A percentile compares a stretch with the other conserved stretches of the same genome.
These are phyloP conservation scores for Mycena citricolor DNA, from an alignment of 1,284 basidiomycete genomes.

Conservation along the genomic window DNA sequence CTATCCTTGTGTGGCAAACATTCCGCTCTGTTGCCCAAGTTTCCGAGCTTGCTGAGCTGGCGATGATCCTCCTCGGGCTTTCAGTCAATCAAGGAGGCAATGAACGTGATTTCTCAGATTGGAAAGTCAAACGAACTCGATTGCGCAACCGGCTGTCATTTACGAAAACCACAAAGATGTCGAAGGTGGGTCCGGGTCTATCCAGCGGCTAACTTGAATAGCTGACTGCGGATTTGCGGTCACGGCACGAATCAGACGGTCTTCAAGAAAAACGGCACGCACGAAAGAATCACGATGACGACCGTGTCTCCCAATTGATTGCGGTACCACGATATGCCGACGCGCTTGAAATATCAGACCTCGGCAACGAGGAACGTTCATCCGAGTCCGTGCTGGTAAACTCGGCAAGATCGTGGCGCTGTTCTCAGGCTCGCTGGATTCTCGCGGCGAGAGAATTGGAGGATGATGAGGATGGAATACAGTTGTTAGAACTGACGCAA, in stretches of 20 bases:
- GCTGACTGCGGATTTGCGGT: neutral
- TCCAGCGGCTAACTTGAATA: neutral
- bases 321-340: conserved; percentile 11
- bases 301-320: conserved; percentile 4
- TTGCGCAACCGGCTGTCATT: conserved; percentile 11
- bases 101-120: conserved; percentile 15
- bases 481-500: too few species aligned
- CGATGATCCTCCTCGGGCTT: conserved; percentile 8
- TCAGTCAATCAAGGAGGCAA: conserved; percentile 9
- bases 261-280: neutral
- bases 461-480: too few species aligned
- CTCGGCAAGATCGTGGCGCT: too few species aligned
- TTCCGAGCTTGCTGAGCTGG: conserved; percentile 14
- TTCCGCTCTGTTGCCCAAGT: conserved; percentile 1
- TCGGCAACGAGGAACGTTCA: neutral
- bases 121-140: conserved; percentile 14
- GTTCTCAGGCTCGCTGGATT: too few species aligned
- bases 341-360: neutral
- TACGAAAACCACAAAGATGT: conserved; percentile 10
- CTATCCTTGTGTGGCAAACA: conserved; percentile 9
- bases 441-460: too few species aligned
- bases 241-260: conserved; percentile 1
- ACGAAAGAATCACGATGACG: conserved; percentile 10
- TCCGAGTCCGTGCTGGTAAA: too few species aligned
- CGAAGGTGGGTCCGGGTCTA: conserved; percentile 3